Base-by-base conservation (phyloP, 202 grass and related monocot genomes). In the Zoysia matrella region DNA sequence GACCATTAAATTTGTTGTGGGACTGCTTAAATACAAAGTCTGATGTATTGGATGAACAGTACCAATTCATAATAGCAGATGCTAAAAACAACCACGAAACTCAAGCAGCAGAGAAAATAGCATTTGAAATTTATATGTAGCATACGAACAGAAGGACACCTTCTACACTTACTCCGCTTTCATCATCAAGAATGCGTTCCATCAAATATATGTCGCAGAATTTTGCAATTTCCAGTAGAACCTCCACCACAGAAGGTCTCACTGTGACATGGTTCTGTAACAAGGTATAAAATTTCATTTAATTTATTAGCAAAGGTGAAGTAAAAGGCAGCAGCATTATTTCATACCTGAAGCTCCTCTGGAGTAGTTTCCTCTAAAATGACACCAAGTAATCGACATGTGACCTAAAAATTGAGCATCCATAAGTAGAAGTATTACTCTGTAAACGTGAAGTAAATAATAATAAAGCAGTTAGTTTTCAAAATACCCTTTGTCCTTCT, bases 311-410 rank as follows among this genome's bases (percentile, higher is more conserved):
- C 45, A 46, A 46, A 46, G 45, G 45, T 46, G 5, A 46, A 46
- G 57, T 57, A 36, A 82, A 80, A 75, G 8, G 62, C 79, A 86
- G 14, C 66, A 48, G 44, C 43, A 65, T 73, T 80, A 82, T 63
- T 52, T 15, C 60, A 70, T 72, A 99, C 97, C 93, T 94, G 97
- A 56, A 99, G 93, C 77, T 99, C 97, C 81, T 99, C 97, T 82
- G 93, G 93, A 48, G 91, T 86, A 44, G 87, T 92, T 94, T 99
- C 93, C 76, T 90, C 89, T 72, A 96, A 89, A 94, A 99, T 85
- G 60, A 99, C 89, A 83, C 93, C 97, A 76, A 96, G 91, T 88
- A 99, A 86, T 61, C 73, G 87, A 51, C 97, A 99, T n/a, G 97
- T 96, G 36, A 99, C 93, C 97, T 99, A 71, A 67, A 82, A 86